Evolutionary conservation across 2,329 filamentous ascomycete species (phyloP).

Genomic region (Fusarium proliferatum): DNA sequence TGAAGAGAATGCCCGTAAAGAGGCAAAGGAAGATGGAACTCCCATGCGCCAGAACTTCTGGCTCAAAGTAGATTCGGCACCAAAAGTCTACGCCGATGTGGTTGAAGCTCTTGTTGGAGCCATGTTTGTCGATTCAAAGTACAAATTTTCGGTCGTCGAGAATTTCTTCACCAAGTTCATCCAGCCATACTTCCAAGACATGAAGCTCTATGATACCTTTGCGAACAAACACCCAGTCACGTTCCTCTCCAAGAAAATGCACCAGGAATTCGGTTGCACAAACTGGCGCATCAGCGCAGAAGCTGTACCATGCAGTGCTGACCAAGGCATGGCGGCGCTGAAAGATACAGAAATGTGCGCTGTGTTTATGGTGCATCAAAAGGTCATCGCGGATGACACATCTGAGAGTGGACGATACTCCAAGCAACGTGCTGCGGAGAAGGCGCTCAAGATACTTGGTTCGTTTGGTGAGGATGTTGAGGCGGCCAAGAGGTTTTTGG

Average conservation of each 20-base stretch:
- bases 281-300: conserved; percentile 66
- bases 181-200: conserved; percentile 83
- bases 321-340: conserved; percentile 54
- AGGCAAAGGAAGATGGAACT: conserved; percentile 48
- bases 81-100: conserved; percentile 84
- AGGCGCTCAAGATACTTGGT: conserved; percentile 62
- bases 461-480: conserved; percentile 57
- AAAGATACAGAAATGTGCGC: conserved; percentile 69
- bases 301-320: conserved; percentile 54
- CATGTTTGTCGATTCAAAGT: conserved; percentile 88
- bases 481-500: conserved; percentile 66
- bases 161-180: conserved; percentile 82
- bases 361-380: conserved; percentile 80
- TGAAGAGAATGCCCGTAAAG: conserved; percentile 48
- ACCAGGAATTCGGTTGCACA: conserved; percentile 72
- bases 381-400: conserved; percentile 70
- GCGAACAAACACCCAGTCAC: conserved; percentile 89
- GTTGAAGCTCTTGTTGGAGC: conserved; percentile 91
- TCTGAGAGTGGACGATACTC: conserved; percentile 77
- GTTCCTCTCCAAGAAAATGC: conserved; percentile 72
- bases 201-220: conserved; percentile 87
- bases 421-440: conserved; percentile 73
- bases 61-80: conserved; percentile 70
- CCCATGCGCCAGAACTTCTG: conserved; percentile 71
- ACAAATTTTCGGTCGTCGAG: conserved; percentile 78